Evolutionary conservation across 2,329 filamentous ascomycete genomes (phyloP), one percentile per base, ranked within the genome.

Genomic region (Stemphylium beticola): DNA sequence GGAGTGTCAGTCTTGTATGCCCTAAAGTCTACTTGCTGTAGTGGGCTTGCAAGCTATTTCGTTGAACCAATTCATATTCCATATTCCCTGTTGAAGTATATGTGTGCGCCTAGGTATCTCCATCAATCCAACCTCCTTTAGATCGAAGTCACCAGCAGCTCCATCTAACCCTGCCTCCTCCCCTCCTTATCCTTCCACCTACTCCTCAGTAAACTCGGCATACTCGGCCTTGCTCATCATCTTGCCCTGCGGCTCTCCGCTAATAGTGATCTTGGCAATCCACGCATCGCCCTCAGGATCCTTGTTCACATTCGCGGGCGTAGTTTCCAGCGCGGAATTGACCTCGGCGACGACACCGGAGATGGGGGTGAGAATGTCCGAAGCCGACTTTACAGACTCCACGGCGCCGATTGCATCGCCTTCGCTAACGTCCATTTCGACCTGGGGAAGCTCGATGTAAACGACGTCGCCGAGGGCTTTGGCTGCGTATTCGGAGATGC

Each of bases 321-420:
- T 93, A 76, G 95, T 89, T 77, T 96, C 90, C 58, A 99, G 84
- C 56, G 81, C 73, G 10, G 73, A 72, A 81, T 99, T 99, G 69
- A 87, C 82, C 71, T 89, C 85, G 33, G 85, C 83, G 57, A 99
- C 86, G 65, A 81, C 89, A 73, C 93, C 93, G 47, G 83, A 80
- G 64, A 97, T 85, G 15, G 95, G 95, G 12, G 92, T 88, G 80
- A 96, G 89, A 82, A 99, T 96, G 76, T 99, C 95, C 61, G 91
- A 93, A n/a, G 95, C 95, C 60, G 90, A 95, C 84, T 99, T 99
- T 77, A 99, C 95, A 2, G 92, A 97, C 82, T 99, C 95, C 67
- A 99, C 93, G 57, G 93, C 92, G 65, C 95, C 95, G 66, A 98
- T 90, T 62, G 89, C 83, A 73, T 98, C 93, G 69, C 92, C 92